Conservation (phyloP, 2,329 filamentous ascomycete genomes). For the Alternaria sp. region DNA sequence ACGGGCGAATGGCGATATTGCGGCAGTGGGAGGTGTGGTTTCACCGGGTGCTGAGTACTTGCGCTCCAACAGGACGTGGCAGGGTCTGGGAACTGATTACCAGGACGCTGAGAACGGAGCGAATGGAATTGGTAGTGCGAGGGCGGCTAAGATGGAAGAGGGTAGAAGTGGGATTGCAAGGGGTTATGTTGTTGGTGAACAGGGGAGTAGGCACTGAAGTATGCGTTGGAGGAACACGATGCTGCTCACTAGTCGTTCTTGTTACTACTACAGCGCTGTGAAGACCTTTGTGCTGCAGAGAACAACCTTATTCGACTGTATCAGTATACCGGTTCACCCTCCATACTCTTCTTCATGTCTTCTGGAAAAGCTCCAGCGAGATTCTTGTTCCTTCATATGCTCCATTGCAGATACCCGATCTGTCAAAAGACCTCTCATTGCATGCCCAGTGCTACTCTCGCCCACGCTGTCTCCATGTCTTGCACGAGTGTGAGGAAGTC, state of each 20-base stretch:
- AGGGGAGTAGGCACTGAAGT: constrained; percentile 37
- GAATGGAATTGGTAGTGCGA: constrained; percentile 55
- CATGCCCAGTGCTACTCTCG: constrained; percentile 33
- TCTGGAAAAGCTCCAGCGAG: neutral
- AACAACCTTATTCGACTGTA: neutral
- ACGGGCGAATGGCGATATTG: constrained; percentile 73
- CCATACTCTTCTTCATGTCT: neutral
- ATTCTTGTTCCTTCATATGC: constrained; percentile 9
- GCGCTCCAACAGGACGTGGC: constrained; percentile 84
- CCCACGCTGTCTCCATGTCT: constrained; percentile 61
- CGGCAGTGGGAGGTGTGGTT: constrained; percentile 82
- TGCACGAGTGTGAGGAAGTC: constrained; percentile 61
- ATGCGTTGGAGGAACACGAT: neutral
- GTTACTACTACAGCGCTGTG: neutral
- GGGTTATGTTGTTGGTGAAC: constrained; percentile 80
- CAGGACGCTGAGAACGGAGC: constrained; percentile 69
- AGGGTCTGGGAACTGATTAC: constrained; percentile 88
- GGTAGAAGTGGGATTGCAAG: constrained; percentile 87
- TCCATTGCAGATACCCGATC: neutral
- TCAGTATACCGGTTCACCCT: neutral
- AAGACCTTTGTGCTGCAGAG: neutral
- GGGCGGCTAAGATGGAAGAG: constrained; percentile 77
- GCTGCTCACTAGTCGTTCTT: neutral
- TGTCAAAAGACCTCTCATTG: constrained; percentile 4
- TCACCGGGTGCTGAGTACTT: constrained; percentile 92